Evolutionary conservation across 2,329 filamentous ascomycete species (phyloP).

Genomic region (Trichoderma lentiforme): DNA sequence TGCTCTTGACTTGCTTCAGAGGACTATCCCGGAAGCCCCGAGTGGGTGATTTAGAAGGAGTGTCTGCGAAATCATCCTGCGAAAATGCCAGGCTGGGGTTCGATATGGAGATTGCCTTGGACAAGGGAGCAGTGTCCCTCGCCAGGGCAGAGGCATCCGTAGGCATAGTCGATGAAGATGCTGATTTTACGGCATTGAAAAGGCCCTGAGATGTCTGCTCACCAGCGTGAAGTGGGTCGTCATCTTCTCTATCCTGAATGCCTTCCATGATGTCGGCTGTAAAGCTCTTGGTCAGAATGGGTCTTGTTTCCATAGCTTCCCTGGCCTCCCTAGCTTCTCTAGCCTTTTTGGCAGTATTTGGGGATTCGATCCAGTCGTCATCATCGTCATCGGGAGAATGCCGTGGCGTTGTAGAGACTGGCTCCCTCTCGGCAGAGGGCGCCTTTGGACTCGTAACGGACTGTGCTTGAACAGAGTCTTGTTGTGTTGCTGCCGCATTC

Average conservation of each 20-base stretch:
- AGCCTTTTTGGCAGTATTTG: constrained; percentile 31
- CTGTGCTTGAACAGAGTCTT: constrained; percentile 27
- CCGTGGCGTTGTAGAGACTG: constrained; percentile 50
- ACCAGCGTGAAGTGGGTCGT: constrained; percentile 42
- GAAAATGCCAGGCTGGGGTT: constrained; percentile 52
- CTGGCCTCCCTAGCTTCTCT: constrained; percentile 25
- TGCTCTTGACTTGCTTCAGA: constrained; percentile 87
- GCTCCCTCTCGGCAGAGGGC: constrained; percentile 29
- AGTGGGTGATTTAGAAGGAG: constrained; percentile 55
- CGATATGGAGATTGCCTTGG: constrained; percentile 61
- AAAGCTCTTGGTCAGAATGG: constrained; percentile 57
- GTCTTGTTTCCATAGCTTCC: constrained; percentile 40
- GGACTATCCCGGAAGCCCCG: constrained; percentile 67
- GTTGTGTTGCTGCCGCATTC: constrained; percentile 26
- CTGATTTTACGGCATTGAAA: constrained; percentile 54
- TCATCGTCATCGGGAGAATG: constrained; percentile 54
- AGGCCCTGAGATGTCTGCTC: constrained; percentile 18
- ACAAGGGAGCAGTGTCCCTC: constrained; percentile 35
- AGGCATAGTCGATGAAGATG: constrained; percentile 57
- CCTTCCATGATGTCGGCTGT: constrained; percentile 61
- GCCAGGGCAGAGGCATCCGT: constrained; percentile 21
- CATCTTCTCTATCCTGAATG: constrained; percentile 45
- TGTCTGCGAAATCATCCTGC: constrained; percentile 41
- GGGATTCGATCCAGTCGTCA: constrained; percentile 63
- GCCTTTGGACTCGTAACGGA: constrained; percentile 29